Base-by-base conservation (phyloP, 2,329 filamentous ascomycete genomes). In the Truncatella angustata region DNA sequence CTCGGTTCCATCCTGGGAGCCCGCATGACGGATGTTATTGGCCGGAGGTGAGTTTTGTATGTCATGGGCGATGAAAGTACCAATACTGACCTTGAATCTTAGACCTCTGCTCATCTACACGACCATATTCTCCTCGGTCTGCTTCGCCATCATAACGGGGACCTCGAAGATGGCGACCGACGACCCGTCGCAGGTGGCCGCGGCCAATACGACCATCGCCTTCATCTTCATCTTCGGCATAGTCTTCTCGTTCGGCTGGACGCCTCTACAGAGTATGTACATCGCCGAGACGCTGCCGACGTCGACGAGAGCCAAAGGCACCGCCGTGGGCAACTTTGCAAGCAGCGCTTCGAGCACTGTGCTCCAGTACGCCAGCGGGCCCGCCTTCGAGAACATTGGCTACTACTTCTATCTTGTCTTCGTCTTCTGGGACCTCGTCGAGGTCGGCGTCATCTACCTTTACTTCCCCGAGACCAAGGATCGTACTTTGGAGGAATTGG, bases 221-320 rank as follows among this genome's bases (percentile, higher is more conserved):
- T 75, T 81, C 54, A 77, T 81, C 40, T 80, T 77, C 58, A 66
- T 81, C 6, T 81, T 80, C 37, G 76, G 76, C 3, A 73, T 78
- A 26, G 73, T 76, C 1, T 80, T 79, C 59, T 77, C 73, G 0
- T 74, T 79, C 21, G 75, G 76, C 1, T 79, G 73, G 73, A 80
- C 76, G 0, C 75, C 77, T 0, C 65, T 79, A 5, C 74, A 78
- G 51, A 70, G 68, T 50, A 74, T 77, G 62, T 79, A 79, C 57
- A 76, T 77, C 16, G 75, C 73, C 4, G 76, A 79, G 54, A 73
- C 70, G 0, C 63, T 78, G 4, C 69, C 71, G 0, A 78, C 74
- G 1, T 61, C 70, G 4, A 77, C 72, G 1, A 68, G 76, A 4
- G 72, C 73, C 54, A 75, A 75, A 62, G 73, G 73, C 4, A 75